Conservation (phyloP, 768 basidiomycete species). For the Pisolithus microcarpus region DNA sequence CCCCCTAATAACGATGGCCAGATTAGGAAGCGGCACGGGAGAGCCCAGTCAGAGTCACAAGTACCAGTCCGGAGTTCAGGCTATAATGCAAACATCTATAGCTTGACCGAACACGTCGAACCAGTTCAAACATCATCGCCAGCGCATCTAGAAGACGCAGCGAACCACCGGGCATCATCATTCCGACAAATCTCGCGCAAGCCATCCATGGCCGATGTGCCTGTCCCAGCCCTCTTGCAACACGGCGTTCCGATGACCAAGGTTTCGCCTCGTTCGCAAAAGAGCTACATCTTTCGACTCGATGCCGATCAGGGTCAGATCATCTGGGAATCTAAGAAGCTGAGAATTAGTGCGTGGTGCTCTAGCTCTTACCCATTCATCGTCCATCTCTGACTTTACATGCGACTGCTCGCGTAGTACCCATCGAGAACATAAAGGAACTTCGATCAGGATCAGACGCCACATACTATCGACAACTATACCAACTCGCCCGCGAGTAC, state of each 20-base stretch:
- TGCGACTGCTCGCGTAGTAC: conserved; percentile 41
- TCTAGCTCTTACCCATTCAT: not conserved
- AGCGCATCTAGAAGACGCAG: too few species aligned
- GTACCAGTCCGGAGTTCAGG: not conserved
- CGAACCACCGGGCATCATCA: not conserved
- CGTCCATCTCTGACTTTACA: not conserved
- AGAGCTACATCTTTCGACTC: conserved; percentile 60
- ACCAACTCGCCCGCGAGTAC: conserved; percentile 52
- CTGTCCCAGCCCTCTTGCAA: conserved; percentile 52
- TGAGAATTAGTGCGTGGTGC: conserved; percentile 49
- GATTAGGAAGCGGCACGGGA: conserved; percentile 17
- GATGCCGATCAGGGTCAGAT: conserved; percentile 80
- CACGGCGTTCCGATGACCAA: conserved; percentile 74
- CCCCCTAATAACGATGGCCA: conserved; percentile 5
- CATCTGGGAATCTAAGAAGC: conserved; percentile 67
- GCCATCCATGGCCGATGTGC: conserved; percentile 29
- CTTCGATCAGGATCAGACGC: conserved; percentile 69
- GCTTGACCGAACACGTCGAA: not conserved
- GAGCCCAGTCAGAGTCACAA: conserved; percentile 3
- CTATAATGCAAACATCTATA: not conserved
- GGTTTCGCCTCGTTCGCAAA: conserved; percentile 71
- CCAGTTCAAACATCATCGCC: not conserved
- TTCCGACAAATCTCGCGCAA: not conserved
- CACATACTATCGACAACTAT: conserved; percentile 62
- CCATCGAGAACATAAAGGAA: conserved; percentile 83